Evolutionary conservation across 2,329 filamentous ascomycete genomes (phyloP).

Genomic region (Phialophora chinensis): DNA sequence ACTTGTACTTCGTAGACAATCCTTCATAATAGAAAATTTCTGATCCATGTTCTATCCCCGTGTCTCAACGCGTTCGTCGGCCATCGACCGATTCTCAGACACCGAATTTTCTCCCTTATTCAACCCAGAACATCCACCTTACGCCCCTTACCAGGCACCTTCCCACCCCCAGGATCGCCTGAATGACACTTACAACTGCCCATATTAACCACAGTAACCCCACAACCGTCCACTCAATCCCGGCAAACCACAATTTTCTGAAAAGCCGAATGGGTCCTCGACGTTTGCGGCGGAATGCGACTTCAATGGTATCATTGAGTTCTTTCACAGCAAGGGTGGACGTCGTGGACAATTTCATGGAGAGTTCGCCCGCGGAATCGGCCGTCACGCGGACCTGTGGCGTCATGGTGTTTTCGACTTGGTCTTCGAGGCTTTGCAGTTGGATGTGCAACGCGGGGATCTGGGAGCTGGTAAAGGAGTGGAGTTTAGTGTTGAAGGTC

Average conservation of each 20-base stretch:
- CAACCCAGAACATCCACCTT: constrained; percentile 83
- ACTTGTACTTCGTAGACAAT: not conserved
- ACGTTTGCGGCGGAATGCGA: constrained; percentile 72
- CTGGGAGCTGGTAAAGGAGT: constrained; percentile 48
- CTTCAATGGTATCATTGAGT: constrained; percentile 75
- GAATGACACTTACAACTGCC: constrained; percentile 80
- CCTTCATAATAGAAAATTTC: not conserved
- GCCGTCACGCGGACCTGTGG: constrained; percentile 69
- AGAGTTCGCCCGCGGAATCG: constrained; percentile 80
- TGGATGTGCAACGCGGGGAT: constrained; percentile 53
- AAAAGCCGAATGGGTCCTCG: constrained; percentile 72
- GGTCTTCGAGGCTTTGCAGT: constrained; percentile 52
- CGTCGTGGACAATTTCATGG: constrained; percentile 74
- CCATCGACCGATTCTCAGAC: not conserved
- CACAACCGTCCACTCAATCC: constrained; percentile 85
- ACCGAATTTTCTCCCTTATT: not conserved
- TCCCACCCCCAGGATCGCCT: constrained; percentile 68
- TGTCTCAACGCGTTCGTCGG: not conserved
- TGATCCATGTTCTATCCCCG: not conserved
- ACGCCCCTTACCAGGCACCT: constrained; percentile 65
- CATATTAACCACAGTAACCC: constrained; percentile 94
- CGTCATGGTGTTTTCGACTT: constrained; percentile 58
- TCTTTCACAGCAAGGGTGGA: constrained; percentile 81
- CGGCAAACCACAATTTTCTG: constrained; percentile 75
- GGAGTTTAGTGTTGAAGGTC: constrained; percentile 52